Percentiles rank a stretch among this genome's conserved stretches.
Evolutionary conservation across 306 rosid species (phyloP).

Genomic region (Casuarina equisetifolia): DNA sequence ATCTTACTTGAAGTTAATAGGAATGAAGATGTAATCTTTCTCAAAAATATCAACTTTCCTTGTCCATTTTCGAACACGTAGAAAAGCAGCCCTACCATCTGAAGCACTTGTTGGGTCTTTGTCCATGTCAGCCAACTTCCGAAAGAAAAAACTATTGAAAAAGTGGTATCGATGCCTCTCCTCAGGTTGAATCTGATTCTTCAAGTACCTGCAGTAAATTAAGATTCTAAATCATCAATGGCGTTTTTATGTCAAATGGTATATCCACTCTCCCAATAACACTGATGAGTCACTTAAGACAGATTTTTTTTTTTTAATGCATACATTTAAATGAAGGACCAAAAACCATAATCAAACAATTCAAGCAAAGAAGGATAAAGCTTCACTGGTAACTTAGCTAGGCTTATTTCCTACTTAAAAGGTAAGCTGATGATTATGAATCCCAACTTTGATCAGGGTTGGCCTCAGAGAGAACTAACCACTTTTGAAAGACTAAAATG

Average conservation of each 20-base stretch:
- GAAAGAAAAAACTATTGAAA: slow-evolving; percentile 94
- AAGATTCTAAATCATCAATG: background rate
- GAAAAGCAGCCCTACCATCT: slow-evolving; percentile 90
- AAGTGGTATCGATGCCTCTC: slow-evolving; percentile 78
- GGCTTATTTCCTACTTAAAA: background rate
- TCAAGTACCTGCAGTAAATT: slow-evolving; percentile 61
- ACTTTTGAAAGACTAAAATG: background rate
- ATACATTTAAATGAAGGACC: background rate
- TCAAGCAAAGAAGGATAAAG: background rate
- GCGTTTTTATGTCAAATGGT: background rate
- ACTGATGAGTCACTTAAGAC: background rate
- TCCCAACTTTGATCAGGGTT: background rate
- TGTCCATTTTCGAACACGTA: slow-evolving; percentile 96
- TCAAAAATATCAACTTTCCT: slow-evolving; percentile 84
- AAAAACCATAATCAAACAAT: slow-evolving; percentile 1
- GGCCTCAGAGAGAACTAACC: background rate
- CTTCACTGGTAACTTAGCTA: background rate
- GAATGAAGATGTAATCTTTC: slow-evolving; percentile 92
- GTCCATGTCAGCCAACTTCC: slow-evolving; percentile 94
- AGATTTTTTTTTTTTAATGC: no score
- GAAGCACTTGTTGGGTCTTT: slow-evolving; percentile 91
- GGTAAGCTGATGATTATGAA: background rate
- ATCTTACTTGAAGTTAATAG: slow-evolving; percentile 88
- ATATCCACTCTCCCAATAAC: background rate
- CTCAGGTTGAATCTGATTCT: slow-evolving; percentile 70